Evolutionary conservation across 2,329 filamentous ascomycete genomes (phyloP).

Genomic region (Diaporthe batatas): DNA sequence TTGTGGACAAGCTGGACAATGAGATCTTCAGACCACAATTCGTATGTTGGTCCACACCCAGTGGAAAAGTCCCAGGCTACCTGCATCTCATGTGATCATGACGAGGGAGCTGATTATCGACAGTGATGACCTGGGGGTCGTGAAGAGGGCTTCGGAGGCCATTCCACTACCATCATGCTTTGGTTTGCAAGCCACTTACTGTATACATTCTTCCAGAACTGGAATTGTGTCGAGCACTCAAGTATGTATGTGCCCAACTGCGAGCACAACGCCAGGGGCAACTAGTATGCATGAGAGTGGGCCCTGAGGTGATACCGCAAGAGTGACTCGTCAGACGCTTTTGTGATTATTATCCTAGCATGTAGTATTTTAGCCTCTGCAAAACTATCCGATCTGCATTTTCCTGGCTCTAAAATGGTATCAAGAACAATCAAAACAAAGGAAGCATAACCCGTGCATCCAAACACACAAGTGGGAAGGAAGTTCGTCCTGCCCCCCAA

Average conservation of each 20-base stretch:
- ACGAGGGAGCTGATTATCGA: not conserved
- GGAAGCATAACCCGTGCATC: not conserved
- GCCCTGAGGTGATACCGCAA: not conserved
- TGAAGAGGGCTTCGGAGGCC: not conserved
- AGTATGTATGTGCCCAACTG: too few species aligned
- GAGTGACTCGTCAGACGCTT: not conserved
- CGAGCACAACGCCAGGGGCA: too few species aligned
- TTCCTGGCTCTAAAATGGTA: not conserved
- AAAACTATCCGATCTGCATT: not conserved
- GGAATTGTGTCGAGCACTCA: too few species aligned
- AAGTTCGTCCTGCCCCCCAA: too few species aligned
- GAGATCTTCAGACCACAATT: conserved; percentile 3
- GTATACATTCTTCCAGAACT: too few species aligned
- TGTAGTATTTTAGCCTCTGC: not conserved
- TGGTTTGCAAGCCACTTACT: too few species aligned
- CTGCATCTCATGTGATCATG: not conserved
- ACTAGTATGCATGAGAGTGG: too few species aligned
- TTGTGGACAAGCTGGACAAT: conserved; percentile 1
- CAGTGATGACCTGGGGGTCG: not conserved
- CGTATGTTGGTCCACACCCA: not conserved
- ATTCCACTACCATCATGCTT: too few species aligned
- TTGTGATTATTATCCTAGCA: not conserved
- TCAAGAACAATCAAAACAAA: not conserved
- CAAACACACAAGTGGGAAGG: not conserved
- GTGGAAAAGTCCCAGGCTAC: not conserved